Percentiles rank a stretch among this genome's conserved stretches.
phyloP scores from a whole-genome alignment of 2,329 filamentous ascomycete genomes.

The Penicillium polonicum region DNA sequence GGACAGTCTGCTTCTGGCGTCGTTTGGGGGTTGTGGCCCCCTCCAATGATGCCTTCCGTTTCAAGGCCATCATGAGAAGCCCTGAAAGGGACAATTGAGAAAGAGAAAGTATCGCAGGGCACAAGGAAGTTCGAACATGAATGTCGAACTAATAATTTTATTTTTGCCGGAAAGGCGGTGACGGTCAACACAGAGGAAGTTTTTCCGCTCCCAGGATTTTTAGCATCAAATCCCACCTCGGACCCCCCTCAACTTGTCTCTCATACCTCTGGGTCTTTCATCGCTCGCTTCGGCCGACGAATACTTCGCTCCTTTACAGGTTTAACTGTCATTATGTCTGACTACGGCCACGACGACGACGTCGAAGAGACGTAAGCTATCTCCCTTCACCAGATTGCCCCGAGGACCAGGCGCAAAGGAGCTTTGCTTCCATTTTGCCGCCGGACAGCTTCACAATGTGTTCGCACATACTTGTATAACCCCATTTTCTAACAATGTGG shows the following conservation, averaged over 20 bases:
- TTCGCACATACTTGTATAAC: slow-evolving; percentile 8
- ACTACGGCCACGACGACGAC: slow-evolving; percentile 69
- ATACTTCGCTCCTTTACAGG: slow-evolving; percentile 12
- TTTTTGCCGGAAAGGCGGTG: slow-evolving; percentile 40
- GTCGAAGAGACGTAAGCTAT: slow-evolving; percentile 55
- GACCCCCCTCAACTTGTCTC: slow-evolving; percentile 15
- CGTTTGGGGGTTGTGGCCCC: slow-evolving; percentile 31
- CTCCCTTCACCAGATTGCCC: slow-evolving; percentile 11
- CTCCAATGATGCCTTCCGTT: slow-evolving; percentile 36
- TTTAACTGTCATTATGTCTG: slow-evolving; percentile 59
- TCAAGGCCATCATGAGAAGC: slow-evolving; percentile 33
- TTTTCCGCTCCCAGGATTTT: slow-evolving; percentile 35
- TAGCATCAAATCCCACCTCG: slow-evolving; percentile 21
- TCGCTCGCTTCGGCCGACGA: slow-evolving; percentile 14
- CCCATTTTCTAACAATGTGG: slow-evolving; percentile 28
- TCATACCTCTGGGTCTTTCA: slow-evolving; percentile 19
- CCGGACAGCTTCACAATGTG: slow-evolving; percentile 5
- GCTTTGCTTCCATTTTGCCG: slow-evolving; percentile 8
- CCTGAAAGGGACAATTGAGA: slow-evolving; percentile 2
- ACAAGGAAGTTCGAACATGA: slow-evolving; percentile 7
- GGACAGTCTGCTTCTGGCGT: slow-evolving; percentile 28
- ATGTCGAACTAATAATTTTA: slow-evolving; percentile 25
- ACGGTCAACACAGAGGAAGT: slow-evolving; percentile 31
- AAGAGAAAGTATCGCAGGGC: neutral
- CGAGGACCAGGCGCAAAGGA: slow-evolving; percentile 13